Evolutionary conservation across 805 yeast species (phyloP), one percentile per base, ranked within the genome.

Genomic region (Clavispora santaluciae): DNA sequence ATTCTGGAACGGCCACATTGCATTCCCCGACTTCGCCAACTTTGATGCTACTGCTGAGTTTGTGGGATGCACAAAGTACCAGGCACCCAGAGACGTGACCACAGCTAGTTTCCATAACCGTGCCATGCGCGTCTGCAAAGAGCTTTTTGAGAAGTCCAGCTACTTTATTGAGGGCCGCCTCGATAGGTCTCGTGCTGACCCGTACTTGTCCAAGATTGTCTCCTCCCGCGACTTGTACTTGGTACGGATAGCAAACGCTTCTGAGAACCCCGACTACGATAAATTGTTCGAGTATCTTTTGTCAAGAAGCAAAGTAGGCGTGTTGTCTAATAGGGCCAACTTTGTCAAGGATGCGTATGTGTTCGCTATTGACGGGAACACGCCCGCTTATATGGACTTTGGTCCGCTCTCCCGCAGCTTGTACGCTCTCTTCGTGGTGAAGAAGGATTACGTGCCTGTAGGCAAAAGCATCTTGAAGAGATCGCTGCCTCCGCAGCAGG

Each of bases 301-400:
- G 29, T 52, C 60, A 5, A 61, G 74, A 22, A 51, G 57, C 22
- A 77, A 77, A 54, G 78, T 75, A 38, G 90, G 88, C 1, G 88
- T 82, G 13, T 63, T 83, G 34, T 72, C 76, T 10, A 67, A 64
- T 15, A 66, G 66, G 39, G 75, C 78, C 1, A 45, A 57, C 7
- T 66, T 69, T 49, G 81, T 80, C 29, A 82, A 81, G 51, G 90
- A 83, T 58, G 73, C 83, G 7, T 83, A 83, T 55, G 46, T 83
- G 39, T 58, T 81, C 22, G 72, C 81, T 1, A 40, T 73, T 23
- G 42, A 34, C 30, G 43, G 30, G 12, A 31, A 31, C 12, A 35
- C 41, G 21, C 50, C 50, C 6, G 17, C 28, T 17, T 33, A 20
- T n/a, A 21, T 33, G 24, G 18, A 33, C 24, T 21, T 33, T n/a